Base-by-base conservation (phyloP, 805 yeast genomes). In the Kluyveromyces nonfermentans region DNA sequence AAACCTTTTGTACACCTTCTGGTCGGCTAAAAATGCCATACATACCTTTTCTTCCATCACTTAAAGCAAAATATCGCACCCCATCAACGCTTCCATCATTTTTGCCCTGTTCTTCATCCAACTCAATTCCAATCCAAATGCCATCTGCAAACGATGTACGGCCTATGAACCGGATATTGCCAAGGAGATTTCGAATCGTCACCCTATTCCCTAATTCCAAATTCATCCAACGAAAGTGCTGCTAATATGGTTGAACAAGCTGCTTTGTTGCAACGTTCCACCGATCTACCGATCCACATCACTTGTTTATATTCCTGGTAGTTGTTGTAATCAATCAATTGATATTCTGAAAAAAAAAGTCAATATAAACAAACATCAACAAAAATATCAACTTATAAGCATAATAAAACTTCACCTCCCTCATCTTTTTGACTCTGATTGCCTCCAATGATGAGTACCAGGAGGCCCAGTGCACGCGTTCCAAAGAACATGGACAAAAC, bases 91-190 rank as follows among this genome's bases (percentile, higher is more conserved):
- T 64, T 0, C 97, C 97, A 55, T 86, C 78, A 56, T 88, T 86
- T 62, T 81, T 85, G 1, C 97, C 97, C 8, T 69, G 68, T 0
- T 93, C 82, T 46, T 78, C 78, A 47, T 80, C 86, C 36, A 87
- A 73, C 52, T 81, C 86, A 6, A 89, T 71, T 0, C 97, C 97
- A 12, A 82, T 71, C 96, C 96, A 89, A 4, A 63, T 49, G 5
- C 86, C 87, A 0, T 71, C 62, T 2, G 84, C 78, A 64, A 82
- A 82, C 38, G 72, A 49, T 0, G 85, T 77, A 12, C 51, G 42
- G 0, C 87, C 87, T 1, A 72, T 46, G 53, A 59, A 81, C 41
- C 72, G 60, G 1, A 80, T 71, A 0, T 57, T 50, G 0, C 85
- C 86, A 0, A 46, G 35, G 7, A 65, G 60, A 4, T 70, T 70